phyloP scores from a whole-genome alignment of 1,284 basidiomycete genomes.

The Boletus austroedulis region DNA sequence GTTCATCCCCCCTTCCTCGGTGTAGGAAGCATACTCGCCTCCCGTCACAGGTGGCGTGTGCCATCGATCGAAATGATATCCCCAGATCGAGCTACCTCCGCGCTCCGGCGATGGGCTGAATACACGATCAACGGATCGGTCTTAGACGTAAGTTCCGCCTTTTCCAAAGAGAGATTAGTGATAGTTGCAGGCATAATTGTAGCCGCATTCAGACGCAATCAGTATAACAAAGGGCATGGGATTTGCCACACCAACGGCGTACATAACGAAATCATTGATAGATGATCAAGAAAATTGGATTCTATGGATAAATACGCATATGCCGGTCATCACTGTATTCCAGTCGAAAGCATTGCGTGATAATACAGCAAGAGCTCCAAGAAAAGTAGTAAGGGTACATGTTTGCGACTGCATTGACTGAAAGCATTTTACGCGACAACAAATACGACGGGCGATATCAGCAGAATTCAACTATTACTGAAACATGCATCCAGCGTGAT shows the following conservation, averaged over 20 bases:
- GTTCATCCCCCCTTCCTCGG: background rate
- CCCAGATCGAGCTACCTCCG: conserved; percentile 22
- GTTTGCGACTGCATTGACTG: conserved; percentile 12
- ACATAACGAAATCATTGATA: conserved; percentile 30
- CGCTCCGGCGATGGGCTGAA: conserved; percentile 17
- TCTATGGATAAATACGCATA: conserved; percentile 30
- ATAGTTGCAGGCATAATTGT: background rate
- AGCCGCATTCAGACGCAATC: conserved; percentile 13
- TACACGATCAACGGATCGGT: conserved; percentile 21
- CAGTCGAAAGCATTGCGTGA: conserved; percentile 23
- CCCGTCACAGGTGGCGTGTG: conserved; percentile 14
- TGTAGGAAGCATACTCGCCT: background rate
- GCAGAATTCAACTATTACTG: conserved; percentile 18
- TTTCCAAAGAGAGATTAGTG: conserved; percentile 9
- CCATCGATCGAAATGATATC: conserved; percentile 25
- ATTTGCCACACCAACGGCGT: conserved; percentile 18
- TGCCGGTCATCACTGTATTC: conserved; percentile 12
- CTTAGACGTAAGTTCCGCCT: conserved; percentile 6
- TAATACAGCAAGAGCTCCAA: conserved; percentile 32
- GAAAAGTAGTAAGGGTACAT: conserved; percentile 29
- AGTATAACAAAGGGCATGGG: conserved; percentile 4
- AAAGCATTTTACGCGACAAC: conserved; percentile 30
- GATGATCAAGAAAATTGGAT: conserved; percentile 28
- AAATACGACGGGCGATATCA: conserved; percentile 25
- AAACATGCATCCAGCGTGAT: conserved; percentile 4